phyloP scores from a whole-genome alignment of 208 protist species.

The Endotrypanum monterogeii region DNA sequence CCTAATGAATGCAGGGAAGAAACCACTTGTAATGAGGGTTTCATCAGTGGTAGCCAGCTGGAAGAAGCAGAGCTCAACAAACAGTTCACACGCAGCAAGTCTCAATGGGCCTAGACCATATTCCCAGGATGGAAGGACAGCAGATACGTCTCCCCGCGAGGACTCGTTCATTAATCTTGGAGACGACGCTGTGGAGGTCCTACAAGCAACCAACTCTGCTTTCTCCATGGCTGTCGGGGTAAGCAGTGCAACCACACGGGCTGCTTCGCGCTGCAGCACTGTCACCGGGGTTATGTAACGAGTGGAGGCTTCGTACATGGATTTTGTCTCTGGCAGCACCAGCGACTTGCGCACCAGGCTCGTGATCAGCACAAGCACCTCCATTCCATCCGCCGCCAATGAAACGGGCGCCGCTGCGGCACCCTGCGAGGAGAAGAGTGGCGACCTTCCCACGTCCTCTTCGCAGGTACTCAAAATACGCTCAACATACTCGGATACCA shows the following conservation, averaged over 20 bases:
- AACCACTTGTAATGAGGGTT: constrained; percentile 40
- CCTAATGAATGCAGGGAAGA: constrained; percentile 47
- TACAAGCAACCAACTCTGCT: background rate
- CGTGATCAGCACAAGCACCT: constrained; percentile 43
- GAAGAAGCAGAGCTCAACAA: constrained; percentile 56
- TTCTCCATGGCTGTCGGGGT: constrained; percentile 9
- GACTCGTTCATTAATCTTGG: background rate
- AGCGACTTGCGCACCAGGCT: constrained; percentile 59
- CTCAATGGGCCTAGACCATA: constrained; percentile 32
- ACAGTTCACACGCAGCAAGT: constrained; percentile 54
- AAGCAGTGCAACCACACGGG: constrained; percentile 36
- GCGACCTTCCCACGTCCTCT: constrained; percentile 18
- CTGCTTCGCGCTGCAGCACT: constrained; percentile 28
- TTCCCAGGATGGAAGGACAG: background rate
- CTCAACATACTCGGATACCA: constrained; percentile 37
- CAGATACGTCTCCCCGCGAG: background rate
- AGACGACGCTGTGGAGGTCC: background rate
- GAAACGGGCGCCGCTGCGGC: constrained; percentile 25
- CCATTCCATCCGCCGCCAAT: constrained; percentile 52
- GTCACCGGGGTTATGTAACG: constrained; percentile 41
- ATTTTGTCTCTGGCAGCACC: constrained; percentile 41
- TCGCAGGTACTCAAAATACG: constrained; percentile 35
- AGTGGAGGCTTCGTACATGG: constrained; percentile 47
- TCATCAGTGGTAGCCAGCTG: constrained; percentile 42
- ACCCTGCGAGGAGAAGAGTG: constrained; percentile 20